Base-by-base conservation (phyloP, 805 yeast species). In the Metschnikowia anglica region DNA sequence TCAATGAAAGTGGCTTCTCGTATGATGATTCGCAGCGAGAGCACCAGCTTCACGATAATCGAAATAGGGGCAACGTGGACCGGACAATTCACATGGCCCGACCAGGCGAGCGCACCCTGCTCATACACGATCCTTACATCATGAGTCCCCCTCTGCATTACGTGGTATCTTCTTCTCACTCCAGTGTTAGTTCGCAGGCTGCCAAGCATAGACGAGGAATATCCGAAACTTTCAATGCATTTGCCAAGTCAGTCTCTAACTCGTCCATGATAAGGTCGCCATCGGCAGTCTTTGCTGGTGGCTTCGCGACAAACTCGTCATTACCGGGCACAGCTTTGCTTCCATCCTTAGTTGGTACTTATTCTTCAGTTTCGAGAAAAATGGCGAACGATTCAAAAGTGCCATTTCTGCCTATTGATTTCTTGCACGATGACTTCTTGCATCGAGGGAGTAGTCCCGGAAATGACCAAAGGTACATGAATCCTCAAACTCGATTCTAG, bases 381-480 rank as follows among this genome's bases (percentile, higher is more conserved):
- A 59, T 68, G 67, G 45, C 60, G 3, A 55, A 61, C 47, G 72
- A 64, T 11, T 38, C 60, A 20, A 67, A 64, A 41, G 51, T 61
- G 11, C 75, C 75, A 19, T 70, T 70, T 46, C 62, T 62, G 53
- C 75, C 75, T 8, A 64, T 59, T 13, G 74, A 70, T 47, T 70
- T 70, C 43, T 55, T 70, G 43, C 58, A 55, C 41, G 67, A 63
- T 41, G 70, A 66, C 5, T 62, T 58, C 28, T 26, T 41, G 34
- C 50, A 41, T 15, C 48, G 48, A 16, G 40, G 42, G 23, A 35
- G 40, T 11, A 47, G 48, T 23, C 43, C 40, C 44, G 34, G 25
- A 20, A 35, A 31, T 18, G 41, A 39, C 24, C 41, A 38, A 24
- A 38, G 41, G 7, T 28, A 11, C 24, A 13, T 25, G 31, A 28